Percentiles rank a stretch among this genome's conserved stretches.
Evolutionary conservation across 2,329 filamentous ascomycete species (phyloP).

Genomic region (Thelonectria blattea): DNA sequence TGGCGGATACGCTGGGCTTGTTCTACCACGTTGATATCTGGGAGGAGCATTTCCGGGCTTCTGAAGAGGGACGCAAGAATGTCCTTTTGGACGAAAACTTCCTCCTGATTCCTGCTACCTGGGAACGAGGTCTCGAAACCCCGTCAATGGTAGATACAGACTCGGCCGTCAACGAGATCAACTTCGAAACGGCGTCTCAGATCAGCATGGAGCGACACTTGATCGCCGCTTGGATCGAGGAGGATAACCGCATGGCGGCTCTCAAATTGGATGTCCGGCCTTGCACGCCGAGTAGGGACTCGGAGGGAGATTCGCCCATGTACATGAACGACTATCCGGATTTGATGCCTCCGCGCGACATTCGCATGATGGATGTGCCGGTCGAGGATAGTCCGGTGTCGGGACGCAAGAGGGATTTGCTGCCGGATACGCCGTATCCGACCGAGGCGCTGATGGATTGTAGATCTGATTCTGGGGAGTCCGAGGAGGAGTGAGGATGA

Average conservation of each 20-base stretch:
- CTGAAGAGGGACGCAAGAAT: conserved; percentile 17
- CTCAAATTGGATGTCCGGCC: neutral
- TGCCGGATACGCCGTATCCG: neutral
- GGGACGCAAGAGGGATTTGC: neutral
- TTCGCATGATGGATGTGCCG: neutral
- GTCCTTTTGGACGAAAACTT: conserved; percentile 21
- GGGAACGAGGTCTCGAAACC: neutral
- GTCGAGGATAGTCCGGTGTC: neutral
- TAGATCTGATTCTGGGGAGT: neutral
- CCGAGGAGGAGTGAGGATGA: neutral
- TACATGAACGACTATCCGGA: neutral
- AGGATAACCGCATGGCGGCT: neutral
- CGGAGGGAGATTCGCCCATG: neutral
- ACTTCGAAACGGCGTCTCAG: neutral
- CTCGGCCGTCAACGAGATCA: neutral
- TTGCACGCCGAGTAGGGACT: neutral
- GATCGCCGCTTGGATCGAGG: too few species aligned
- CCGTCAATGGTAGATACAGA: neutral
- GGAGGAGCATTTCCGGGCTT: conserved; percentile 26
- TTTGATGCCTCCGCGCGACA: too few species aligned
- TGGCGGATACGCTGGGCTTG: conserved; percentile 19
- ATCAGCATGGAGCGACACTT: neutral
- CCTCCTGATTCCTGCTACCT: neutral
- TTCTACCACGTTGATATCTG: conserved; percentile 28
- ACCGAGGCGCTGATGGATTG: neutral